Evolutionary conservation across 306 rosid species (phyloP), one percentile per base, ranked within the genome.

Genomic region (Quillaja saponaria): DNA sequence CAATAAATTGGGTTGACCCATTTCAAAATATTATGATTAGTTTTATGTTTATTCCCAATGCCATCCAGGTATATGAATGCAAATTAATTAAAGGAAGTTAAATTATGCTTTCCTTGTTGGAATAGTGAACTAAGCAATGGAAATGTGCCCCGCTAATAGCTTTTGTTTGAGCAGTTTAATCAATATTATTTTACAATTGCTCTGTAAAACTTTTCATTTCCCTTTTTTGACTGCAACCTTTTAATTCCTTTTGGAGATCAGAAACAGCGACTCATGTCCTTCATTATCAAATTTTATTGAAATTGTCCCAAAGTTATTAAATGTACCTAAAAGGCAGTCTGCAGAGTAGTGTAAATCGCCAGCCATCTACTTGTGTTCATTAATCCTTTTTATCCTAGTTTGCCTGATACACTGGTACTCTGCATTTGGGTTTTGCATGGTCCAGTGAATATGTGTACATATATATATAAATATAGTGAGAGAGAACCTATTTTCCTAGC

Each of bases 11-110:
- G 80, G 80, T 78, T 82, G 87, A 79, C 82, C 82, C 55, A 74
- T 67, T 77, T 81, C 81, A 71, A 25, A 1, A 25, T 25, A 25
- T 25, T 25, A 25, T 81, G 79, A 86, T 86, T 79, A 48, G 79
- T 64, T 47, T 19, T 77, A 69, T 79, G 92, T 54, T n/a, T 77
- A 69, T 86, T 84, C 87, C 92, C 92, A 72, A 88, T 79, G 95
- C 64, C 68, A 58, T 65, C 64, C 82, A 77, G 75, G 73, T 92
- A 82, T 66, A 76, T 71, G 76, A 65, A 76, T 71, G 76, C 62
- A 71, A 69, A 49, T 68, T 63, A 49, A 81, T 69, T 76, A 69
- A 81, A 72, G 59, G 68, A 58, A 10, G 20, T 55, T 62, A 77
- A 71, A 55, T 44, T 12, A 55, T 59, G 16, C 15, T 54, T 69